phyloP scores from a whole-genome alignment of 1,139 yeast genomes.

The Candida labiduridarum region DNA sequence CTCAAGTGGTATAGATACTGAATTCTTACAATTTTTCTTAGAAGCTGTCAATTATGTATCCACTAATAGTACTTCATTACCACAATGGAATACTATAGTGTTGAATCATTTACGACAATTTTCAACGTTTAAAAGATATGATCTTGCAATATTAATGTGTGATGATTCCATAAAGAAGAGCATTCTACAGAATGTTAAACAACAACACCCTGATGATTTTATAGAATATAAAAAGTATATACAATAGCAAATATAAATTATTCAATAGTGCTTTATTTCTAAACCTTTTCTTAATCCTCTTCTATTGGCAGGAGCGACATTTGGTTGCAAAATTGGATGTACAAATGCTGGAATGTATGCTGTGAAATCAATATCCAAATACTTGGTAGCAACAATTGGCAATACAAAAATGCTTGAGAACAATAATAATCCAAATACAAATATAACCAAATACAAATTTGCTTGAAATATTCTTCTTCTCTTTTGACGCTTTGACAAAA shows the following conservation, averaged over 20 bases:
- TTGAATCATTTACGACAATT: conserved; percentile 22
- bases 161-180: conserved; percentile 11
- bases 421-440: conserved; percentile 35
- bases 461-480: conserved; percentile 30
- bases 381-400: conserved; percentile 40
- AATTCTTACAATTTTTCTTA: conserved; percentile 53
- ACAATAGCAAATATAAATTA: conserved; percentile 4
- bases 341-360: conserved; percentile 38
- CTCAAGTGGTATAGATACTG: conserved; percentile 56
- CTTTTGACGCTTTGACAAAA: conserved; percentile 37
- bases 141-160: conserved; percentile 21
- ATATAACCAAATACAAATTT: conserved; percentile 41
- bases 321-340: conserved; percentile 45
- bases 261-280: conserved; percentile 15
- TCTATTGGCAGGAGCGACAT: conserved; percentile 22
- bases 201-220: conserved; percentile 10
- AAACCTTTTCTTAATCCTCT: conserved; percentile 41
- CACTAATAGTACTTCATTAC: conserved; percentile 10
- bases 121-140: conserved; percentile 28
- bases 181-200: conserved; percentile 16
- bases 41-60: conserved; percentile 42
- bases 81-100: conserved; percentile 22
- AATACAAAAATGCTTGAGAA: conserved; percentile 40
- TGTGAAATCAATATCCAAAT: conserved; percentile 39
- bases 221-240: conserved; percentile 7